These are phyloP conservation scores for Tylopilus intermedius DNA, from an alignment of 768 basidiomycete genomes.

Conservation along the genomic window DNA sequence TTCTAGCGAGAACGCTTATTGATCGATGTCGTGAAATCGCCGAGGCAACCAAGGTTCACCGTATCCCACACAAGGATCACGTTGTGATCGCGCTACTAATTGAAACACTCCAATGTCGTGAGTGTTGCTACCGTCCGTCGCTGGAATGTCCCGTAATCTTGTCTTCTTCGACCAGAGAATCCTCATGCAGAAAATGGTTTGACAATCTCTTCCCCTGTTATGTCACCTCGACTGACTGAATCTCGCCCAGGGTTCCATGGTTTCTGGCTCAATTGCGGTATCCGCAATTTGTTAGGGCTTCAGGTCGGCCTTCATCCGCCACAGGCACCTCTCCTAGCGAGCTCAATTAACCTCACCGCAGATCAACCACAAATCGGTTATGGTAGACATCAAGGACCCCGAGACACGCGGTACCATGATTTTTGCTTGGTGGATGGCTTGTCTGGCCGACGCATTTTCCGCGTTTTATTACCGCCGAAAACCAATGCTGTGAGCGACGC, in stretches of 20 bases:
- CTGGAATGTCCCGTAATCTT: conserved; percentile 7
- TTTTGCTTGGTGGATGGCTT: conserved; percentile 93
- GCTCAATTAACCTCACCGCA: conserved; percentile 26
- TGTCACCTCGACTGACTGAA: conserved; percentile 18
- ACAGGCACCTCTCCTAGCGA: conserved; percentile 2
- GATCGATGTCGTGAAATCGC: conserved; percentile 81
- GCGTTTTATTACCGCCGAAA: conserved; percentile 82
- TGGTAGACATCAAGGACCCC: conserved; percentile 65
- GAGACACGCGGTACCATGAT: conserved; percentile 81
- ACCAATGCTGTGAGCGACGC: conserved; percentile 56
- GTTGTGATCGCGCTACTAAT: conserved; percentile 77
- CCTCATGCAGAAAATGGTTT: conserved; percentile 68
- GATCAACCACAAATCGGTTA: conserved; percentile 83
- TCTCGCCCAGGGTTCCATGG: conserved; percentile 63
- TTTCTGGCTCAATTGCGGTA: conserved; percentile 78
- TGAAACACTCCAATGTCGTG: conserved; percentile 83
- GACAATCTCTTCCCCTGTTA: conserved; percentile 14
- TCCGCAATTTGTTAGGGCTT: conserved; percentile 73
- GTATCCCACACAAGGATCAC: conserved; percentile 73
- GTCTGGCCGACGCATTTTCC: conserved; percentile 77
- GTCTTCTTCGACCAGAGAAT: conserved; percentile 47
- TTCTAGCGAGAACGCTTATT: conserved; percentile 71
- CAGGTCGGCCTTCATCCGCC: conserved; percentile 41
- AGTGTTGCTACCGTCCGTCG: conserved; percentile 34
- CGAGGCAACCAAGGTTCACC: conserved; percentile 82